These are phyloP conservation scores for Tolypocladium tundrense DNA, from an alignment of 2,329 filamentous ascomycete species.

Conservation along the genomic window DNA sequence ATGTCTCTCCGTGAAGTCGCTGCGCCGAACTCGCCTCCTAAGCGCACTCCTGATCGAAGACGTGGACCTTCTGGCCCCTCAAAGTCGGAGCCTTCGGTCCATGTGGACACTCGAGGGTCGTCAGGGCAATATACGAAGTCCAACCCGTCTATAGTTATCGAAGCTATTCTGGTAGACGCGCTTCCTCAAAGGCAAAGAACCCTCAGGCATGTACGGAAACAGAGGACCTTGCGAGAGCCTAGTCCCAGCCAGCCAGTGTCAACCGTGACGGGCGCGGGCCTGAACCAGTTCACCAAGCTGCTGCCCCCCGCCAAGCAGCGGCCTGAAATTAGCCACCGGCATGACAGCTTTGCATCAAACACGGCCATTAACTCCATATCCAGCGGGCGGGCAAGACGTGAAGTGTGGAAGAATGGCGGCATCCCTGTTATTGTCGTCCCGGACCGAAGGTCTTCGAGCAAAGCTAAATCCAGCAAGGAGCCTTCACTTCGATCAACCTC, in stretches of 20 bases:
- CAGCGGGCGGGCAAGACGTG: conserved; percentile 45
- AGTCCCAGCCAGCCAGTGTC: conserved; percentile 7
- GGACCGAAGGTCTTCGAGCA: conserved; percentile 43
- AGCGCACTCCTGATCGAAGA: conserved; percentile 7
- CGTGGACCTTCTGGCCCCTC: conserved; percentile 19
- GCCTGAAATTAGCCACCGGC: conserved; percentile 16
- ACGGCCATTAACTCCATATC: conserved; percentile 38
- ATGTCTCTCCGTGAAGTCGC: conserved; percentile 34
- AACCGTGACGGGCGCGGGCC: conserved; percentile 4
- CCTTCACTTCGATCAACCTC: conserved; percentile 52
- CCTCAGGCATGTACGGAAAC: conserved; percentile 51
- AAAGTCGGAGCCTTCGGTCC: conserved; percentile 27
- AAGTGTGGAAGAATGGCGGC: conserved; percentile 47
- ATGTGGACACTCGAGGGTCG: conserved; percentile 34
- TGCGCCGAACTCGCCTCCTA: conserved; percentile 24
- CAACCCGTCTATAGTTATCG: conserved; percentile 44
- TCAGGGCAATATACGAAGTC: conserved; percentile 47
- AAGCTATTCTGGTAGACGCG: conserved; percentile 45
- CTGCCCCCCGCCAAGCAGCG: conserved; percentile 15
- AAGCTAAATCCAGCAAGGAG: conserved; percentile 37
- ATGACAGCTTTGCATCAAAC: conserved; percentile 39
- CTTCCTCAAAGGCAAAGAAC: conserved; percentile 38
- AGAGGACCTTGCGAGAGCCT: conserved; percentile 38
- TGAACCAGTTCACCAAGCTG: conserved; percentile 13
- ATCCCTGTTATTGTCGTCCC: conserved; percentile 56